Conservation (phyloP, 257 asterid genomes). For the Agastache rugosa region DNA sequence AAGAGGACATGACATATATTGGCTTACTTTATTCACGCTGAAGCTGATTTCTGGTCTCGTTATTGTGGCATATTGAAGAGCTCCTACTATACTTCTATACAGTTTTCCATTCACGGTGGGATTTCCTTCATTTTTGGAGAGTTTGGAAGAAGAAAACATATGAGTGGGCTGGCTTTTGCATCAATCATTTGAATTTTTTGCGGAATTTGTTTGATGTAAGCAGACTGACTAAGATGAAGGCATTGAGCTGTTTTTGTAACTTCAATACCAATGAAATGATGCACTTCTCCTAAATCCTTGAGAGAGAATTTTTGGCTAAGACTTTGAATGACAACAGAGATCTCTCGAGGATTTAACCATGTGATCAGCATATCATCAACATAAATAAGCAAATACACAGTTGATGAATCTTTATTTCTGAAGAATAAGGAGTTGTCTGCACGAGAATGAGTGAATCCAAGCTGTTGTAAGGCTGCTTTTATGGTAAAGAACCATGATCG, state of each 20-base stretch:
- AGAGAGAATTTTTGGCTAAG: background rate
- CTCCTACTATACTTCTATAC: background rate
- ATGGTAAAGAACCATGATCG: background rate
- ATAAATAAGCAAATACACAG: background rate
- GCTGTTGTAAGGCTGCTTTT: accelerated
- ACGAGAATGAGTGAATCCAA: background rate
- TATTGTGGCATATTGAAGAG: background rate
- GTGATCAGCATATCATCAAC: background rate
- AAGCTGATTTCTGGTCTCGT: background rate
- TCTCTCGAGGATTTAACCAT: background rate
- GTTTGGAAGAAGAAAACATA: background rate
- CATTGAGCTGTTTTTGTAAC: background rate
- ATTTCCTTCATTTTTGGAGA: background rate
- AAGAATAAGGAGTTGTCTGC: background rate
- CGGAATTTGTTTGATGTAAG: background rate
- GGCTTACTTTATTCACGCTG: background rate
- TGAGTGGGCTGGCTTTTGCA: background rate
- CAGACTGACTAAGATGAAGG: background rate
- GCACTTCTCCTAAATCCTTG: background rate
- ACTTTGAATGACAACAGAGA: accelerated
- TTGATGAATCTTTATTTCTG: background rate
- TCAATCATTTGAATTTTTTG: background rate
- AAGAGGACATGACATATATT: background rate
- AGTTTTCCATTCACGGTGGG: background rate
- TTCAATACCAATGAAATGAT: background rate